These are phyloP conservation scores for Gentiana macrophylla DNA, from an alignment of 257 asterid species.

Conservation along the genomic window DNA sequence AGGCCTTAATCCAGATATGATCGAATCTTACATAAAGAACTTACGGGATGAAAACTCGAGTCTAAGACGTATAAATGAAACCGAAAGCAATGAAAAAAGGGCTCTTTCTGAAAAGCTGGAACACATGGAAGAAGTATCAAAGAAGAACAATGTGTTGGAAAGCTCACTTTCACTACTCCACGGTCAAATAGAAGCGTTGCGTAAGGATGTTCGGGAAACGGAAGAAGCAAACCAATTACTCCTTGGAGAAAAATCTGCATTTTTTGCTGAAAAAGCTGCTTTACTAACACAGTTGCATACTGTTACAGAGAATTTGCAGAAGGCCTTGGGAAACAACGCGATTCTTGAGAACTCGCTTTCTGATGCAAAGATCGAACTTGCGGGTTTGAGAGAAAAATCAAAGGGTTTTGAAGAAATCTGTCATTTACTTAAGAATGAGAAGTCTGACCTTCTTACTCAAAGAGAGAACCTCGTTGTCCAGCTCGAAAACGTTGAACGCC, in stretches of 20 bases:
- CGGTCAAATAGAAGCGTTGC: slow-evolving; percentile 46
- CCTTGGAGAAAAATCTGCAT: slow-evolving; percentile 52
- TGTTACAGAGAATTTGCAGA: slow-evolving; percentile 69
- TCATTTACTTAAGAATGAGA: slow-evolving; percentile 61
- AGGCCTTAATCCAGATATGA: slow-evolving; percentile 42
- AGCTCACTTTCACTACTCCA: slow-evolving; percentile 44
- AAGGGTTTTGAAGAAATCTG: slow-evolving; percentile 78
- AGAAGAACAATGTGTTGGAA: slow-evolving; percentile 38
- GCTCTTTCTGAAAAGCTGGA: slow-evolving; percentile 48
- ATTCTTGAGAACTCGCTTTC: slow-evolving; percentile 67
- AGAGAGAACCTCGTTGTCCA: slow-evolving; percentile 41
- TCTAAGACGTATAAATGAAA: slow-evolving; percentile 38
- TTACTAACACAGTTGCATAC: slow-evolving; percentile 64
- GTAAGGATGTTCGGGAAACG: slow-evolving; percentile 29
- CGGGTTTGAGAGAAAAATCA: slow-evolving; percentile 86
- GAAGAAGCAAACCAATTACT: slow-evolving; percentile 49
- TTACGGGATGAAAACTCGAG: slow-evolving; percentile 55
- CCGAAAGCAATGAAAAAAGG: slow-evolving; percentile 41
- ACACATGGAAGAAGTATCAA: slow-evolving; percentile 46
- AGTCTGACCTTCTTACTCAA: slow-evolving; percentile 51
- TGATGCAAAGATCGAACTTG: slow-evolving; percentile 64
- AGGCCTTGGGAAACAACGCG: slow-evolving; percentile 61
- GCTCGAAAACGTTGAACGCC: slow-evolving; percentile 54
- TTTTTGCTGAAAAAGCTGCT: slow-evolving; percentile 67
- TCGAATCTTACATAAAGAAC: slow-evolving; percentile 37